Percentiles rank a stretch among this genome's conserved stretches.
These are phyloP conservation scores for Bipolaris oryzae DNA, from an alignment of 2,329 filamentous ascomycete genomes.

Conservation along the genomic window DNA sequence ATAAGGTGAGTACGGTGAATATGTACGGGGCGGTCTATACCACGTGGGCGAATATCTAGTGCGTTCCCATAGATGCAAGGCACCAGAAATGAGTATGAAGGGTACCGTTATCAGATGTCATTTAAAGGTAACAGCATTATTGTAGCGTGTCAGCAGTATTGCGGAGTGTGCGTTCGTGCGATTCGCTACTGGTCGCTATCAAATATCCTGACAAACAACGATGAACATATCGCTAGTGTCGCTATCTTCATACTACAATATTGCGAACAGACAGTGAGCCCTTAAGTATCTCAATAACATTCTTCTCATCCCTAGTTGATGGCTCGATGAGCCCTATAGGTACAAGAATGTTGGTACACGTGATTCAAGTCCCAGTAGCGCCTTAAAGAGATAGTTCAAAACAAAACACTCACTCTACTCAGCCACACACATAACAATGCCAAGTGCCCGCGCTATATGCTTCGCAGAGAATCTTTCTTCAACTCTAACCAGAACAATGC, in stretches of 20 bases:
- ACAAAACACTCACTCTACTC: background rate
- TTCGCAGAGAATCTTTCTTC: background rate
- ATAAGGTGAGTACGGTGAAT: background rate
- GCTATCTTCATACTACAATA: background rate
- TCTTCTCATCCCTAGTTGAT: conserved; percentile 1
- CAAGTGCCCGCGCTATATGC: background rate
- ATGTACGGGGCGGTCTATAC: background rate
- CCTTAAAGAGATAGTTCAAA: conserved; percentile 6
- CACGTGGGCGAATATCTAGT: background rate
- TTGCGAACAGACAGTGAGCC: background rate
- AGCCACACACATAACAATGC: background rate
- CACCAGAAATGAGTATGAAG: too few species aligned
- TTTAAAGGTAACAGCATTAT: background rate
- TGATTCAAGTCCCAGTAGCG: conserved; percentile 10
- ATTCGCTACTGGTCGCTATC: background rate
- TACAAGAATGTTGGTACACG: conserved; percentile 6
- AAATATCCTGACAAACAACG: background rate
- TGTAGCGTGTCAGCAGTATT: background rate
- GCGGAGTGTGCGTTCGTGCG: background rate
- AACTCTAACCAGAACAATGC: background rate
- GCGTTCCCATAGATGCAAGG: too few species aligned
- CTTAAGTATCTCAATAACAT: background rate
- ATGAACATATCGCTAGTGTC: background rate
- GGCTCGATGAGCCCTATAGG: conserved; percentile 1
- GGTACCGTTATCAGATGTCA: background rate